These are phyloP conservation scores for Fusarium redolens DNA, from an alignment of 2,329 filamentous ascomycete species.

Conservation along the genomic window DNA sequence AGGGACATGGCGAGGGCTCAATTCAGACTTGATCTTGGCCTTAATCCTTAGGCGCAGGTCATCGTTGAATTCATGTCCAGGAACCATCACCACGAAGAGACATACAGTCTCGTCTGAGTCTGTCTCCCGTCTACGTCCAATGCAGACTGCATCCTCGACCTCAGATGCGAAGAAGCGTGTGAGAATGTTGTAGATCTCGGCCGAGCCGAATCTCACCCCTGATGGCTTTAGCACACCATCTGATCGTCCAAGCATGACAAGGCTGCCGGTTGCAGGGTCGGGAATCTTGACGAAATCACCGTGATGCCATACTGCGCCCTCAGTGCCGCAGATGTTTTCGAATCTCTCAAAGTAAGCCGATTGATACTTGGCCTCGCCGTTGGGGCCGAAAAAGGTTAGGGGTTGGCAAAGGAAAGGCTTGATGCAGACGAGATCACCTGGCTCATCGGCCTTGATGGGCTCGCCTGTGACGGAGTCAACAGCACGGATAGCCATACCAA, in stretches of 20 bases:
- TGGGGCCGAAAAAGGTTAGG: conserved; percentile 83
- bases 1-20: conserved; percentile 91
- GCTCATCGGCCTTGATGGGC: conserved; percentile 68
- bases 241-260: conserved; percentile 91
- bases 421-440: conserved; percentile 89
- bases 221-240: conserved; percentile 94
- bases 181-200: conserved; percentile 97
- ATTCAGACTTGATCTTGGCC: conserved; percentile 75
- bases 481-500: conserved; percentile 80
- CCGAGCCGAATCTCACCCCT: conserved; percentile 90
- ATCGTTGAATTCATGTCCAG: conserved; percentile 65
- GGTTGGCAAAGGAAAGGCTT: conserved; percentile 92
- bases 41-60: conserved; percentile 74
- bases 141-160: conserved; percentile 87
- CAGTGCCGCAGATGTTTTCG: conserved; percentile 54
- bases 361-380: conserved; percentile 76
- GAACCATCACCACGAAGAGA: conserved; percentile 83
- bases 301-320: conserved; percentile 82
- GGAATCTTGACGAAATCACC: conserved; percentile 84
- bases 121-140: conserved; percentile 77
- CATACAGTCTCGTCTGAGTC: conserved; percentile 89
- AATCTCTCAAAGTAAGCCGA: conserved; percentile 92
- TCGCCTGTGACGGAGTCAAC: conserved; percentile 69
- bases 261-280: conserved; percentile 76
- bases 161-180: conserved; percentile 82